Evolutionary conservation across 176 grass and related monocot genomes (phyloP), one percentile per base, ranked within the genome.

Genomic region (Oryza punctata): DNA sequence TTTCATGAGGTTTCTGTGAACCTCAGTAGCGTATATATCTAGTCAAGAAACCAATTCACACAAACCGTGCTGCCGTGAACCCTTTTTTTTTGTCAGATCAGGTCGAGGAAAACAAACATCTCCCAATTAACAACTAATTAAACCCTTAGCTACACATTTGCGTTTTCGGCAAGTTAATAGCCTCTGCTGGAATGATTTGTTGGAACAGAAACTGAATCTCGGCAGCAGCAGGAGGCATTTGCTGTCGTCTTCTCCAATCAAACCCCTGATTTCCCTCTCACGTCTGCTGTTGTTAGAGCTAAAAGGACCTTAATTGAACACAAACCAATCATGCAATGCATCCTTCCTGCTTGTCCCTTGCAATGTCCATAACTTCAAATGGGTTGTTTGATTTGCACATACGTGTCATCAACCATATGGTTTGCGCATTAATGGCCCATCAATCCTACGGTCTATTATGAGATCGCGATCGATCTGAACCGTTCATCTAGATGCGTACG

Each of bases 181-280:
- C 11, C 16, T 80, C 8, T 61, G 13, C 45, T 10, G 11, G 13
- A 81, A 81, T 81, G 37, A 9, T 69, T 43, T 61, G 57, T 61
- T 14, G 65, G 15, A 14, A 50, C 27, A 28, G 7, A 24, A 3
- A 8, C 85, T 61, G 85, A 75, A 81, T 35, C 25, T 60, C 8
- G 5, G 52, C 19, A 57, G 50, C 50, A 21, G 85, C 33, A 74
- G 60, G 78, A 45, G 26, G 64, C n/a, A 8, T 41, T 43, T 24
- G 78, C 44, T 41, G 78, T 80, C 84, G n/a, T 73, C 41, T 80
- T 67, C 38, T 67, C 26, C 69, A 40, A 67, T 68, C 69, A 30
- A 24, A 64, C 19, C 23, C 45, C 19, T 52, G 12, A 49, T 49
- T 81, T 75, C n/a, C 45, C 60, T 81, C 70, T 81, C 77, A 68